Base-by-base conservation (phyloP, 768 basidiomycete species). In the Serendipita sp. region DNA sequence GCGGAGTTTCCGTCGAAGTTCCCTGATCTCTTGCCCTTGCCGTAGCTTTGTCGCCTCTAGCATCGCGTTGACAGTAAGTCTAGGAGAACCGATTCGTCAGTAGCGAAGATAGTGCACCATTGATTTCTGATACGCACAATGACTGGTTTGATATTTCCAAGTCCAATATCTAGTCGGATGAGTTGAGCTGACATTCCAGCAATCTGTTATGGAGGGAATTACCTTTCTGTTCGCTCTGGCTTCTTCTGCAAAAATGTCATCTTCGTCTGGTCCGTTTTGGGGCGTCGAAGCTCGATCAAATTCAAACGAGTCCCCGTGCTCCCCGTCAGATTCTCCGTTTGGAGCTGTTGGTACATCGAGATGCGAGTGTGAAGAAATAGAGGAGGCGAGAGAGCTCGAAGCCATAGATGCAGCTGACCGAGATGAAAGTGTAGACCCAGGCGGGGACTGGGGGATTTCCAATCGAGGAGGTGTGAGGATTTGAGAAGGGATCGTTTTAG, bases 141-240 rank as follows among this genome's bases (percentile, higher is more conserved):
- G 91, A 95, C 37, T 82, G 80, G 72, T 91, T 94, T 3, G 89
- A 86, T 70, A 95, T 95, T 73, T 94, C 89, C 10, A 95, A 78
- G 75, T 95, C 91, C 11, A 87, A 88, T 65, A 95, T 94, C 92
- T 95, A 60, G n/a, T 27, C 34, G 45, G 23, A 18, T 52, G 11
- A 48, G 48, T 11, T 62, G 69, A 37, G 66, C 63, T 40, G 62
- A 36, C 33, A 40, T 23, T 13, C 48, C 40, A 43, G 48, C 11
- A 62, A 31, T 40, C 37, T 5, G 37, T 40, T 40, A 40, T 13
- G 58, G 44, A 62, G 5, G 34, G 55, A 70, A 73, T 34, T 66
- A 90, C 89, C 84, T 92, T 92, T 65, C 89, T 83, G 72, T 86
- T 85, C n/a, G 88, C 86, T 75, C 89, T 91, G 10, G 90, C 89